phyloP scores from a whole-genome alignment of 306 rosid species.

The Lablab purpureus region DNA sequence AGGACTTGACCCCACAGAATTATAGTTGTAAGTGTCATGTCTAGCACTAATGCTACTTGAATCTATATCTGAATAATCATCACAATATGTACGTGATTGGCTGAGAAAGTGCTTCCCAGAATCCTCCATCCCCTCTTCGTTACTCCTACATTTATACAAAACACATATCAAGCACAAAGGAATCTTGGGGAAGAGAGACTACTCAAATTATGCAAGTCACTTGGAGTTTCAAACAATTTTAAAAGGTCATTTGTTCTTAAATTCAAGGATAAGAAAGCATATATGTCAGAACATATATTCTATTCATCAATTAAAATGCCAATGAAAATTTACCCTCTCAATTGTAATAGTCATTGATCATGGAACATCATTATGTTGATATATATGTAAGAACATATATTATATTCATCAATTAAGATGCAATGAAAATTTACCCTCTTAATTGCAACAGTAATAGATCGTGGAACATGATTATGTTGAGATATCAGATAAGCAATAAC shows the following conservation, averaged over 20 bases:
- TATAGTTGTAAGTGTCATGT: slow-evolving; percentile 60
- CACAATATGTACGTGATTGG: slow-evolving; percentile 78
- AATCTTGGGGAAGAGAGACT: not conserved
- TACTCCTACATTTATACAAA: slow-evolving; percentile 68
- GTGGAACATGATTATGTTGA: not conserved
- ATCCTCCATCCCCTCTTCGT: slow-evolving; percentile 79
- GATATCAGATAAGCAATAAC: slow-evolving; percentile 18
- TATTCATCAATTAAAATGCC: slow-evolving; percentile 19
- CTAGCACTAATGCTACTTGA: slow-evolving; percentile 84
- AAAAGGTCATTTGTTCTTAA: not conserved
- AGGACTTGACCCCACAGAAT: slow-evolving; percentile 77
- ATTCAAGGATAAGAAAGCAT: slow-evolving; percentile 30
- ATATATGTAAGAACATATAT: not conserved
- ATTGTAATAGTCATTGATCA: slow-evolving; percentile 7
- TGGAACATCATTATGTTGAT: not conserved
- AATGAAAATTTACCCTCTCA: slow-evolving; percentile 19
- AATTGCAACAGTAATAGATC: too few relatives aligned
- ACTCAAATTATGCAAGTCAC: slow-evolving; percentile 30
- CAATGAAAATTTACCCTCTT: too few relatives aligned
- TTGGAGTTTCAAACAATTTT: slow-evolving; percentile 28
- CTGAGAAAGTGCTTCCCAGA: slow-evolving; percentile 70
- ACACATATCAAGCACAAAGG: slow-evolving; percentile 22
- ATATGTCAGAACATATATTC: not conserved
- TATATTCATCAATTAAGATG: too few relatives aligned
- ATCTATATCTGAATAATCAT: slow-evolving; percentile 71